Evolutionary conservation across 305 asterid species (phyloP).

Genomic region (Fraxinus baroniana): DNA sequence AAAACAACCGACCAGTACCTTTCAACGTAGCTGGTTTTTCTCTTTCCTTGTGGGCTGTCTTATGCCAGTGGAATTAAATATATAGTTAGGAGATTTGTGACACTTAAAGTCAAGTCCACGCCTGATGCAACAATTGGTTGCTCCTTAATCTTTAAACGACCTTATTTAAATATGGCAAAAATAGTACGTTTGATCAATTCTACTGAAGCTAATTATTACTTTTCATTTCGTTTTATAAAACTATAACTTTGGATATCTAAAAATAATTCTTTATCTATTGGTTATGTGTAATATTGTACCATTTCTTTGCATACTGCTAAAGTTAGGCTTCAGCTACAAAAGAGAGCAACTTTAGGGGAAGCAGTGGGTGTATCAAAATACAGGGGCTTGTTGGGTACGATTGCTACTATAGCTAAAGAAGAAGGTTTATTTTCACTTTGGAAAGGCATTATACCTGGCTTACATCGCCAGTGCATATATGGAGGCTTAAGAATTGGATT

Average conservation of each 20-base stretch:
- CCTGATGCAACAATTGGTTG: slow-evolving; percentile 9
- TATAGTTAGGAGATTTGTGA: not conserved
- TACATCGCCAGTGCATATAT: slow-evolving; percentile 82
- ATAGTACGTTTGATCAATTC: not conserved
- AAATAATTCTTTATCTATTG: slow-evolving; percentile 21
- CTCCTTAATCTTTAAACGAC: not conserved
- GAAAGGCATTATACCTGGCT: slow-evolving; percentile 85
- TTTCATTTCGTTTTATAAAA: slow-evolving; percentile 7
- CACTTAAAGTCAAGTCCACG: not conserved
- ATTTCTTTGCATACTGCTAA: slow-evolving; percentile 82
- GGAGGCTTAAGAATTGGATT: slow-evolving; percentile 86
- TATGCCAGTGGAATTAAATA: not conserved
- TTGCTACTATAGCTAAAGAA: slow-evolving; percentile 77
- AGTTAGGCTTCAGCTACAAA: slow-evolving; percentile 90
- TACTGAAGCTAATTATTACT: not conserved
- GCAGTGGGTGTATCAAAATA: slow-evolving; percentile 54
- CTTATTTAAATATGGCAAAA: not conserved
- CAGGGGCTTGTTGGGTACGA: slow-evolving; percentile 68
- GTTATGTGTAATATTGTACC: slow-evolving; percentile 64
- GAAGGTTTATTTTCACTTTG: slow-evolving; percentile 81
- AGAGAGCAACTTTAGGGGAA: slow-evolving; percentile 54
- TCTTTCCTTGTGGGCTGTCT: not conserved
- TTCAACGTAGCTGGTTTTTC: not conserved
- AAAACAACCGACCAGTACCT: not conserved
- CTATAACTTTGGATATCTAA: slow-evolving; percentile 9